Evolutionary conservation across 139 green algal species (phyloP).

Genomic region (Protoeuglena noctilucae): DNA sequence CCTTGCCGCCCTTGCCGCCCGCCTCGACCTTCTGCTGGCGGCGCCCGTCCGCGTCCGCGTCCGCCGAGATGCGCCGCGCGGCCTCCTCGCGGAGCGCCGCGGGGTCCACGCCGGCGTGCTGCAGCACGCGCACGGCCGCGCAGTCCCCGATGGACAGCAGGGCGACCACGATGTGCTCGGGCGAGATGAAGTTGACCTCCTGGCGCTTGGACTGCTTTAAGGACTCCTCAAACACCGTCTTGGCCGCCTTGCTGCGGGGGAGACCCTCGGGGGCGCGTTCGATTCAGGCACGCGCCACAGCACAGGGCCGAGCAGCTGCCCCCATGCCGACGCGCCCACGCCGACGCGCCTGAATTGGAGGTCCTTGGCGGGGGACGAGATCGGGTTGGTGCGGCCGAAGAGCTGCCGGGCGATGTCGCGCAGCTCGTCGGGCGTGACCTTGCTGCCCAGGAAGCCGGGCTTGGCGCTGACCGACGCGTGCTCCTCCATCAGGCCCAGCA

Average conservation of each 20-base stretch:
- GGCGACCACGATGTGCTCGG: slow-evolving; percentile 78
- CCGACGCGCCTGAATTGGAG: slow-evolving; percentile 57
- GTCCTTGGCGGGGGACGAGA: slow-evolving; percentile 16
- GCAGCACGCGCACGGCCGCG: slow-evolving; percentile 7
- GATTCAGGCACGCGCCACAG: too few species aligned
- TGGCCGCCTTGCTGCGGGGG: too few species aligned
- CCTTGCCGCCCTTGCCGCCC: not conserved
- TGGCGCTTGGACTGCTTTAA: slow-evolving; percentile 59
- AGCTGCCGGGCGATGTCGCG: slow-evolving; percentile 22
- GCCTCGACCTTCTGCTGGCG: slow-evolving; percentile 16
- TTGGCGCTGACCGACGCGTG: slow-evolving; percentile 20
- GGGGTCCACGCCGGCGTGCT: slow-evolving; percentile 24
- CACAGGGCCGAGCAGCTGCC: too few species aligned
- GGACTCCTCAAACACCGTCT: slow-evolving; percentile 64
- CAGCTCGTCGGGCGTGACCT: slow-evolving; percentile 34
- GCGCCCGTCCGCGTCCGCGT: slow-evolving; percentile 25
- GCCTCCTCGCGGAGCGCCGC: slow-evolving; percentile 37
- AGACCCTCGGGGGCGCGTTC: too few species aligned
- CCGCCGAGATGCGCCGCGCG: slow-evolving; percentile 30
- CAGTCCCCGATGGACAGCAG: slow-evolving; percentile 37
- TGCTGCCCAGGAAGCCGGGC: slow-evolving; percentile 48
- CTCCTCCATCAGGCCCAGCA: slow-evolving; percentile 75
- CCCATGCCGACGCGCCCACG: too few species aligned
- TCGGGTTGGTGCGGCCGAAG: slow-evolving; percentile 4
- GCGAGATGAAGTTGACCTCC: slow-evolving; percentile 67